Evolutionary conservation across 345 rosid species (phyloP), one percentile per base, ranked within the genome.

Genomic region (Eutrema japonicum): DNA sequence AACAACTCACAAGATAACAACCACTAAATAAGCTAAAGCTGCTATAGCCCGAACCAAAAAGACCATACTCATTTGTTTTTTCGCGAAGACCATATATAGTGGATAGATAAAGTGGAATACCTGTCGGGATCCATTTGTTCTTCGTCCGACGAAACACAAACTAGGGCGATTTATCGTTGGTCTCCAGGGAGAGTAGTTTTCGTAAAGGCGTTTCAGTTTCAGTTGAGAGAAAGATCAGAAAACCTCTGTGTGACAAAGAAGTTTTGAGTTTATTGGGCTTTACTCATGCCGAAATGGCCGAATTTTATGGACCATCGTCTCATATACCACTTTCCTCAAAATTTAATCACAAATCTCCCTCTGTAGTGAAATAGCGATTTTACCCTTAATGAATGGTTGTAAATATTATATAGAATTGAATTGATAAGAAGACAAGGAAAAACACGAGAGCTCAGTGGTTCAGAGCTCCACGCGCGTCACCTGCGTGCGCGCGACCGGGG

Each of bases 121-220:
- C 75, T 70, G 71, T 55, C 75, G 71, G 75, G 79, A 70, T 76
- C 79, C 79, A 76, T 76, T 54, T 59, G 53, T 41, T 66, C 67
- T 26, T 61, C 64, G 8, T 52, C 74, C 54, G 51, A 54, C 42
- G 63, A 35, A 67, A 49, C 68, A 50, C 59, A 74, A 41, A 59
- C 61, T n/a, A 67, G 11, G 55, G 55, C 55, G 53, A 59, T 36
- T 59, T 49, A 41, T 18, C 43, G 54, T 37, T 48, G 49, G 11
- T 70, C 73, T 35, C 48, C 57, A 26, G 49, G 45, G 9, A 74
- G 60, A 58, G 27, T 40, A 22, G 26, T 67, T 43, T 32, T 51
- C 16, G 49, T 29, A 10, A 41, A 8, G 73, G 49, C 42, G 64
- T 37, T 65, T 48, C 72, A 47, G 66, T 48, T 47, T 49, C 61